phyloP scores from a whole-genome alignment of 805 yeast genomes.

The Phaffomyces opuntiae region DNA sequence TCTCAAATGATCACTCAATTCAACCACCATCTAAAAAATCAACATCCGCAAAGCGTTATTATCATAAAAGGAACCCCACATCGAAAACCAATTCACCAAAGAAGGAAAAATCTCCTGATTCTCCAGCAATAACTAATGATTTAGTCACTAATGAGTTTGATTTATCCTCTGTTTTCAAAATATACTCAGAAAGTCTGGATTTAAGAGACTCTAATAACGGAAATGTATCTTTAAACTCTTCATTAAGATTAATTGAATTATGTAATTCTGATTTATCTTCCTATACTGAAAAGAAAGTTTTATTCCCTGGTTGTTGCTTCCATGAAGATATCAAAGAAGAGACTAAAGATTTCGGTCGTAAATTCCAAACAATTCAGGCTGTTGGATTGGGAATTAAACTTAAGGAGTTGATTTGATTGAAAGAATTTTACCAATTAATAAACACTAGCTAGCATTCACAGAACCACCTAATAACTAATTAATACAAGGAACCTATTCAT shows the following conservation, averaged over 20 bases:
- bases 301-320: constrained; percentile 7
- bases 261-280: neutral
- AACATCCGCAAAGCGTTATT: too few species aligned
- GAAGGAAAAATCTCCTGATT: neutral
- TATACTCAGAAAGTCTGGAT: neutral
- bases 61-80: neutral
- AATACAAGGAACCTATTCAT: too few species aligned
- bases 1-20: neutral
- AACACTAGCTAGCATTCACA: too few species aligned
- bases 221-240: neutral
- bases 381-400: constrained; percentile 9
- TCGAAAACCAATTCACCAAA: neutral
- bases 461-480: too few species aligned
- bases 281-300: too few species aligned
- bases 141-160: neutral
- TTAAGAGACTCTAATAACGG: too few species aligned
- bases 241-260: neutral
- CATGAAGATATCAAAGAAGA: neutral
- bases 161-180: neutral
- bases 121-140: neutral
- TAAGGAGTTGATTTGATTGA: constrained; percentile 1
- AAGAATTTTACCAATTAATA: too few species aligned
- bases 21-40: neutral
- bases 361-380: constrained; percentile 5
- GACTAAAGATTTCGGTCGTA: neutral